Evolutionary conservation across 148 eudicot genomes (phyloP), one percentile per base, ranked within the genome.

Genomic region (Bassia scoparia): DNA sequence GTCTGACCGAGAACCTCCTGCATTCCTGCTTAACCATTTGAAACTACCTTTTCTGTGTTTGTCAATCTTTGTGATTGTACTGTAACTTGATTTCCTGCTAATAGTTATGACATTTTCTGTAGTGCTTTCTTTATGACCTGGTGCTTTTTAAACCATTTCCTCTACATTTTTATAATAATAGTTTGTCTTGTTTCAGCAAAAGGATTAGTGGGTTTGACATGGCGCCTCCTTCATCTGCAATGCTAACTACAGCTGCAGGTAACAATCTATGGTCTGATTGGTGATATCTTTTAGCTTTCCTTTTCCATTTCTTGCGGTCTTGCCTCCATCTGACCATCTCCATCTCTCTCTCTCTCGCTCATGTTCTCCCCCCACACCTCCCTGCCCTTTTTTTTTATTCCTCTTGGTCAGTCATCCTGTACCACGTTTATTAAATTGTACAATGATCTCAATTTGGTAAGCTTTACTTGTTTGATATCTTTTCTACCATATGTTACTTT

Each of bases 121-220:
- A 59, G 7, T n/a, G 13, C 5, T 49, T 37, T n/a, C n/a, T 31
- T 73, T 7, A 49, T 49, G 67, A 53, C 43, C 38, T 49, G 26
- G 30, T 20, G 58, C 26, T 27, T 61, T 38, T 2, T 43, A 27
- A 58, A 21, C 30, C 46, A 24, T n/a, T 38, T 35, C 24, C 65
- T 75, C 23, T 23, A n/a, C 41, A n/a, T n/a, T n/a, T n/a, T n/a
- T n/a, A n/a, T n/a, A 12, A 24, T 76, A 26, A 33, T 75, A 74
- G 81, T 70, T 49, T 69, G 2, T 78, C 54, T 63, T 49, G 66
- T 76, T 89, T 73, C 92, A 89, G 99, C 92, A 92, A 92, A 86
- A 96, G 97, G 84, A 81, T 87, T 53, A 96, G 99, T 80, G 99
- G 97, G 60, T 96, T 96, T 72, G 99, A 96, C 86, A 89, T 96